phyloP scores from a whole-genome alignment of 805 yeast genomes.

The Teunomyces cretensis region DNA sequence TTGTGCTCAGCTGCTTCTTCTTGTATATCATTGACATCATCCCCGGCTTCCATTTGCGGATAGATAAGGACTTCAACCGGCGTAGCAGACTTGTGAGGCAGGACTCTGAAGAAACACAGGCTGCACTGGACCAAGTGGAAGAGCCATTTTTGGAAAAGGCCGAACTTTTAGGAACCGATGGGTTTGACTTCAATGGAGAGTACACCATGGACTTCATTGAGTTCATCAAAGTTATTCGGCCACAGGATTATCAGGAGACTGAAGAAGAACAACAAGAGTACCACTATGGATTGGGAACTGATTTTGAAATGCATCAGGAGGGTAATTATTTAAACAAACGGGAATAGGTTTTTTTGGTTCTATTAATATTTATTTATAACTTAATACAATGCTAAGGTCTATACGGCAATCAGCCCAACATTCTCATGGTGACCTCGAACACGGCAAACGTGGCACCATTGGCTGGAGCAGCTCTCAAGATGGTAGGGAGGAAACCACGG shows the following conservation, averaged over 20 bases:
- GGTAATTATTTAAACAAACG: neutral
- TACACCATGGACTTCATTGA: conserved; percentile 41
- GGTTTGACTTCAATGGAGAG: conserved; percentile 42
- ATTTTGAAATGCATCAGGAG: conserved; percentile 5
- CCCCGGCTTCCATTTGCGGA: conserved; percentile 43
- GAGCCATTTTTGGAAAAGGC: conserved; percentile 20
- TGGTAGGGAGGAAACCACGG: conserved; percentile 89
- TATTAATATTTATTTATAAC: neutral
- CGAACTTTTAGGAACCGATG: conserved; percentile 39
- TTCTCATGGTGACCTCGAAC: conserved; percentile 85
- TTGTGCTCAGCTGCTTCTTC: conserved; percentile 29
- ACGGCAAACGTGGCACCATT: conserved; percentile 96
- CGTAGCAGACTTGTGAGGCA: conserved; percentile 18
- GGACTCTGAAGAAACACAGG: conserved; percentile 14
- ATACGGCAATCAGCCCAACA: conserved; percentile 30
- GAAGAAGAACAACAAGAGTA: neutral
- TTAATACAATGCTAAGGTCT: too few species aligned
- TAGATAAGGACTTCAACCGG: conserved; percentile 38
- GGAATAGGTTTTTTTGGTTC: neutral
- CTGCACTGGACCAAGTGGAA: conserved; percentile 12
- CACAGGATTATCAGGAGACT: conserved; percentile 29
- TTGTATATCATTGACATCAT: conserved; percentile 36
- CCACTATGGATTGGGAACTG: conserved; percentile 7
- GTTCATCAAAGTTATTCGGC: conserved; percentile 34
- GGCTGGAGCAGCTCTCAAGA: conserved; percentile 96